A percentile compares a stretch with the other conserved stretches of the same genome.
These are phyloP conservation scores for Kazachstania bromeliacearum DNA, from an alignment of 805 yeast genomes.

Conservation along the genomic window DNA sequence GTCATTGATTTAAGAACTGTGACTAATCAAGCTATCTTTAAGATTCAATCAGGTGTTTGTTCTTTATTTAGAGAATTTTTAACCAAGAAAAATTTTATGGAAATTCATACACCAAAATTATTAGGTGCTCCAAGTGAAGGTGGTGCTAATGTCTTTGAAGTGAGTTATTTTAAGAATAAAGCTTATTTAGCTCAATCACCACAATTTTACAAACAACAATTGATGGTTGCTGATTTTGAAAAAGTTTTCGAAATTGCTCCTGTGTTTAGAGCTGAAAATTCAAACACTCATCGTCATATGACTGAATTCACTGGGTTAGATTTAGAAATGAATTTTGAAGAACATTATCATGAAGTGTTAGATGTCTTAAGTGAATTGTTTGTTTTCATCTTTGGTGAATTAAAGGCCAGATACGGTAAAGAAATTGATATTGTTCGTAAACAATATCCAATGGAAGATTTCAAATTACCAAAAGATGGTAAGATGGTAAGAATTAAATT, in stretches of 20 bases:
- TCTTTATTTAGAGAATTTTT: constrained; percentile 84
- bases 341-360: constrained; percentile 89
- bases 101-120: constrained; percentile 93
- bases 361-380: constrained; percentile 61
- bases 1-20: constrained; percentile 95
- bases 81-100: constrained; percentile 57
- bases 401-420: constrained; percentile 65
- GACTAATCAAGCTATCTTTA: constrained; percentile 95
- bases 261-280: constrained; percentile 97
- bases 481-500: constrained; percentile 84
- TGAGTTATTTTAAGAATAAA: constrained; percentile 74
- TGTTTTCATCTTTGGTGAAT: constrained; percentile 77
- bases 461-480: constrained; percentile 86
- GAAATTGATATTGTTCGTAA: constrained; percentile 86
- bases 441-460: constrained; percentile 97
- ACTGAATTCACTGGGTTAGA: constrained; percentile 97
- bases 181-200: constrained; percentile 98
- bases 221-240: constrained; percentile 96
- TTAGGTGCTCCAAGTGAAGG: constrained; percentile 96
- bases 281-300: constrained; percentile 98
- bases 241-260: constrained; percentile 94
- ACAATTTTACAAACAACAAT: constrained; percentile 94
- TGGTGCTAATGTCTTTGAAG: constrained; percentile 94
- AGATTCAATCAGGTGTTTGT: constrained; percentile 84
- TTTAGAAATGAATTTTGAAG: constrained; percentile 96